Evolutionary conservation across 306 rosid species (phyloP), one percentile per base, ranked within the genome.

Genomic region (Hippophae rhamnoides): DNA sequence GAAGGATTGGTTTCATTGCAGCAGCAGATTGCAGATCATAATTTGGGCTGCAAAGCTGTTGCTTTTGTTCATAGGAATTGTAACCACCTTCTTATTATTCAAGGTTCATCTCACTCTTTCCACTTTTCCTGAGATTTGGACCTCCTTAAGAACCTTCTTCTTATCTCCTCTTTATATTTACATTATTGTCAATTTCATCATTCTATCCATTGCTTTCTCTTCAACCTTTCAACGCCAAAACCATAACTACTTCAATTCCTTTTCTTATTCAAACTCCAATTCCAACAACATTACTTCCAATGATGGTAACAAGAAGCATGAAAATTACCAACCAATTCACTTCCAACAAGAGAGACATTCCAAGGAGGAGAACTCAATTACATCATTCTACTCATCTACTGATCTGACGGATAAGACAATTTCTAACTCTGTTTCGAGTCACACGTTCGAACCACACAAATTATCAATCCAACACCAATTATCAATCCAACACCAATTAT

Each of bases 141-240:
- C 66, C 69, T 84, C 84, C 40, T 65, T 81, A 56, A 66, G 71
- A 68, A 75, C 38, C 5, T 31, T 67, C 78, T 73, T 72, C 67
- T 47, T 81, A 13, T 81, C 97, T 14, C 82, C 83, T 0, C 78
- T 79, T 9, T 90, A 72, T 56, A 54, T 87, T 61, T 87, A 68
- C 60, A 52, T 90, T 62, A 64, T 79, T 55, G 68, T 90, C 78
- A 81, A 87, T 77, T 82, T 82, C 76, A 77, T 90, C 79, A 90
- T 90, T 79, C 13, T 85, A 72, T 70, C 75, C 82, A 85, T 84
- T 74, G 84, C 68, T 13, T 80, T 71, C 23, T 77, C 89, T 62
- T 86, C 90, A 66, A 7, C 58, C 61, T 78, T 72, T 67, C 50
- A 46, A 8, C 72, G 62, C 31, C 76, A 52, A 67, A 73, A 46